Conservation (phyloP, 148 eudicot genomes). For the Rhododendron griersonianum region DNA sequence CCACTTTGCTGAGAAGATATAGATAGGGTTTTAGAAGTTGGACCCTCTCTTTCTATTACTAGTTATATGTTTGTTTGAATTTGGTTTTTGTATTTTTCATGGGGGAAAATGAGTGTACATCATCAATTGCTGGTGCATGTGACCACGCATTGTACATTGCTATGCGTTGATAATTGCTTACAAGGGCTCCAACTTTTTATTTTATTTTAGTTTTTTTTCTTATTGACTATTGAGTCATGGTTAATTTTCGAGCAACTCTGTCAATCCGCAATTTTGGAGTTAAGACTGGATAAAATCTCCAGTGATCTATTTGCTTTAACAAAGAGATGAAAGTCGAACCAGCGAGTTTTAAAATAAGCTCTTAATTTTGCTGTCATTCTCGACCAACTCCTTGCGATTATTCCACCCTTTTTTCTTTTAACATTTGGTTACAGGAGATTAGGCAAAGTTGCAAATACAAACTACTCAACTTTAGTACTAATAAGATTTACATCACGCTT, state of each 20-base stretch:
- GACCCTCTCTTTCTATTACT: background rate
- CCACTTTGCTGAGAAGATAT: background rate
- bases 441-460: too few species aligned
- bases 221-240: background rate
- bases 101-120: background rate
- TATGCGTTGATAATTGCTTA: too few species aligned
- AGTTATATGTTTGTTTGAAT: background rate
- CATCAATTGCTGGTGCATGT: background rate
- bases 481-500: too few species aligned
- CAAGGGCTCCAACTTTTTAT: background rate
- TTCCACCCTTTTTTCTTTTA: background rate
- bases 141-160: background rate
- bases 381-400: background rate
- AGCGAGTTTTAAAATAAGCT: background rate
- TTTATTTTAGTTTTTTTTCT: too few species aligned
- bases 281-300: too few species aligned
- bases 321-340: background rate
- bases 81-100: background rate
- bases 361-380: background rate
- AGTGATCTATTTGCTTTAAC: background rate
- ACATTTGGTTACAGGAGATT: background rate
- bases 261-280: too few species aligned
- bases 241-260: background rate
- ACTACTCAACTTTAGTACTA: too few species aligned
- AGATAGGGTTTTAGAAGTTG: background rate